Base-by-base conservation (phyloP, 805 yeast genomes). In the Kodamaea restingae region DNA sequence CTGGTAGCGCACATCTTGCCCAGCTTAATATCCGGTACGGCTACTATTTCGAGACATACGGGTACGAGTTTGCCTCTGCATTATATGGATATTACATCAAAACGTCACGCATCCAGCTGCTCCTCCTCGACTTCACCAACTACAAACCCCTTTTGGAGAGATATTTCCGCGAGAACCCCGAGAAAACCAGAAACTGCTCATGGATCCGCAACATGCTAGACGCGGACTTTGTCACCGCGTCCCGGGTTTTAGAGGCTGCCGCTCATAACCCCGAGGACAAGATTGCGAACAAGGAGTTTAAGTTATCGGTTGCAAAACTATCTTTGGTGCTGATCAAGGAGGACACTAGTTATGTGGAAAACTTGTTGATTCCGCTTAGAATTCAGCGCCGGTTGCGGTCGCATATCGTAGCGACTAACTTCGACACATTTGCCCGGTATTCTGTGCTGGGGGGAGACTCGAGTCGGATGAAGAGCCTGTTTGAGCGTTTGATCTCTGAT, bases 271-370 rank as follows among this genome's bases (percentile, higher is more conserved):
- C 54, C 2, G 72, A 71, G 12, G 77, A 75, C 18, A 51, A 60
- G 7, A 63, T 71, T 32, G 59, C 59, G 9, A 73, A 71, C 47
- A 74, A 73, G 49, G 77, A 73, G 48, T 50, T 83, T 15, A 79
- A 79, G 46, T 68, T 80, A 43, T 82, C 87, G 41, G 59, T 88
- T 36, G 90, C 95, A 2, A 88, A 88, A 56, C 59, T 88, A 15
- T 62, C 86, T 2, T 66, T 76, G 1, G 52, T 84, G 14, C 80
- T 80, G 7, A 27, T 32, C 42, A 4, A 27, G 42, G 15, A 52
- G 47, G 31, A 18, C 8, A 8, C 18, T 4, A 54, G 52, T 12
- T 71, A 70, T 7, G 71, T 83, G 21, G 81, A 81, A 46, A 63
- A 65, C 22, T 71, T 70, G 24, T 60, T 81, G 17, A 70, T 70